Evolutionary conservation across 106 monocot species (phyloP), one percentile per base, ranked within the genome.

Genomic region (Allium sativum): DNA sequence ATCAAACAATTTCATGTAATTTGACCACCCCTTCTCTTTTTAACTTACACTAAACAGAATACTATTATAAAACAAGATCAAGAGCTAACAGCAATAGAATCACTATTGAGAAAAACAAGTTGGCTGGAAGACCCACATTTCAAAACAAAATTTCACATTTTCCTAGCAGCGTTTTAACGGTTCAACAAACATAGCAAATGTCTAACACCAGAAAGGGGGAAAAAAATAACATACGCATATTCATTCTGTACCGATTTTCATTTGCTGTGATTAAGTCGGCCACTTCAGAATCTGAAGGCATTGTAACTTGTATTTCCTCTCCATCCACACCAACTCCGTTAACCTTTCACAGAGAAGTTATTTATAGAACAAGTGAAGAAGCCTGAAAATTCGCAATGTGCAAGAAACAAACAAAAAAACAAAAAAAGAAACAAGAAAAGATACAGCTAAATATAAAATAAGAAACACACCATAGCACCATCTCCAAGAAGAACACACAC

Each of bases 241-340:
- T 72, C 50, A 46, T 52, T 64, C 42, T 77, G 44, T 80, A 79
- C 61, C 76, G 60, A 50, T 72, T 67, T 92, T 98, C 74, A 78
- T 85, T 81, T 60, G 52, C 62, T 12, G 16, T 56, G 31, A 85
- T 58, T 48, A 92, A 76, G 20, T 68, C 76, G 45, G 78, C 78
- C 51, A 98, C 67, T 64, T 92, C 84, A 67, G 72, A 66, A 57
- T 80, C 64, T 44, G 85, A 78, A 76, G 98, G 98, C 58, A 98
- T 66, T 17, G 45, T 61, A 47, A 92, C 78, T 4, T 76, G 71
- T 52, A 98, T 42, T 67, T 91, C 80, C 58, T 85, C 80, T 59
- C 98, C 98, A 81, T 98, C 98, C 63, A 70, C 48, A 55, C 98
- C 91, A 8, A 20, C 44, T 11, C 65, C 73, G 65, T 66, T 75